A percentile compares a stretch with the other conserved stretches of the same genome.
These are phyloP conservation scores for Chytriomyces sp. DNA, from an alignment of 192 early-diverging fungal species.

Conservation along the genomic window DNA sequence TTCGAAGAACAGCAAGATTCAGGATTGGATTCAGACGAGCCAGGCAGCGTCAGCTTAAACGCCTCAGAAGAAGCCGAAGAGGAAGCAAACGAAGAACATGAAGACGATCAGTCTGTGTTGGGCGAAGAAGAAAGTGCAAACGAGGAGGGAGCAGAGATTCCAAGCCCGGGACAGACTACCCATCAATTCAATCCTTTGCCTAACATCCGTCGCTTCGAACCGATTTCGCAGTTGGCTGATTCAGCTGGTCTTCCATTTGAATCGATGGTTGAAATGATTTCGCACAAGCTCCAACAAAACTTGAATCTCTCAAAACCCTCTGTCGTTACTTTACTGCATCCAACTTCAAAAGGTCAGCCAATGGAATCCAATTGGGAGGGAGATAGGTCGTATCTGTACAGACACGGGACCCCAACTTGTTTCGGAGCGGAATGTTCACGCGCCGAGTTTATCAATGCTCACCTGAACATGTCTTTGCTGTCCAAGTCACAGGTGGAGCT, in stretches of 20 bases:
- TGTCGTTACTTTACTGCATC: neutral
- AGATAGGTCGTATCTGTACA: neutral
- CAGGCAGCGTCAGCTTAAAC: neutral
- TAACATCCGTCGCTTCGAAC: neutral
- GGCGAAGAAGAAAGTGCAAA: neutral
- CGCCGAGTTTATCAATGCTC: conserved; percentile 1
- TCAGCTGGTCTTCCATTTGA: neutral
- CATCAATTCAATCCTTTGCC: neutral
- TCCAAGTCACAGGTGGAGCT: conserved; percentile 4
- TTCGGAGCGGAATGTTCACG: conserved; percentile 6
- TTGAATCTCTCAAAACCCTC: neutral
- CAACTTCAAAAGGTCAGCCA: neutral
- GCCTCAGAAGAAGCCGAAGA: neutral
- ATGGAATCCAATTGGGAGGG: conserved; percentile 7
- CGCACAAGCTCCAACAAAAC: neutral
- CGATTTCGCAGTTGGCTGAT: neutral
- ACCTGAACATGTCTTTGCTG: conserved; percentile 1
- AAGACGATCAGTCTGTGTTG: neutral
- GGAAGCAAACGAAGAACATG: neutral
- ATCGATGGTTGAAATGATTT: conserved; percentile 4
- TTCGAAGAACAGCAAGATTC: neutral
- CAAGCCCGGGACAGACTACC: neutral
- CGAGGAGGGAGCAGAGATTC: too few relatives aligned
- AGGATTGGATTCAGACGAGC: neutral
- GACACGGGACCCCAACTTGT: conserved; percentile 7